Evolutionary conservation across 2,329 filamentous ascomycete species (phyloP), one percentile per base, ranked within the genome.

Genomic region (Sporothrix sp.): DNA sequence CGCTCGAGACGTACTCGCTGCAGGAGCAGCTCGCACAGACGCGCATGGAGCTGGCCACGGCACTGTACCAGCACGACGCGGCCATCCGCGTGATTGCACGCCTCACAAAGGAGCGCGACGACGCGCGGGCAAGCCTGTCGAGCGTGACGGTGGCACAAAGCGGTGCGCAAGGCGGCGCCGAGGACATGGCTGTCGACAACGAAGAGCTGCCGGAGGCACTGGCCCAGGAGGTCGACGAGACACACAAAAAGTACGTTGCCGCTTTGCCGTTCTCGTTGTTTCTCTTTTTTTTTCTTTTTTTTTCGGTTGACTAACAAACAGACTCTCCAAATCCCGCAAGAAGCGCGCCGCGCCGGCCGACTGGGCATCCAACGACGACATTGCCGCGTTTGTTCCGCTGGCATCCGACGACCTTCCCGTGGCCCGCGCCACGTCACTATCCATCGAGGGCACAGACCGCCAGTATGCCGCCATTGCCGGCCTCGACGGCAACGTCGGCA

Each of bases 1-100:
- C 91, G 11, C 74, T 97, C 32, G 93, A 98, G 70, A 87, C 88
- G 46, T 96, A 89, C 66, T 93, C 87, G 58, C 72, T 97, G 54
- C 85, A 87, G 69, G 87, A 96, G 66, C 88, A 95, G 64, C 74
- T 98, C 55, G 78, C 84, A 47, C 87, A 95, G 65, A 95, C 90
- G 37, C 78, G 91, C 58, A 90, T 96, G 69, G 93, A 98, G 71
- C 79, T 98, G 51, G 88, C 88, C 51, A 93, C 88, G 1, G 87
- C 93, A 0, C 75, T 98, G 21, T 98, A 98, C 69, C 91, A 97
- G 69, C 87, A 97, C 61, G 93, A 98, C 73, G 91, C 93, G 2
- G 93, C 93, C n/a, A 83, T 95, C 45, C 79, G 93, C 56, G 93
- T 98, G 44, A 95, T 98, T 68, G 89, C 89, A 57, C 81, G 91